Evolutionary conservation across 345 rosid genomes (phyloP), one percentile per base, ranked within the genome.

Genomic region (Boechera divaricarpa): DNA sequence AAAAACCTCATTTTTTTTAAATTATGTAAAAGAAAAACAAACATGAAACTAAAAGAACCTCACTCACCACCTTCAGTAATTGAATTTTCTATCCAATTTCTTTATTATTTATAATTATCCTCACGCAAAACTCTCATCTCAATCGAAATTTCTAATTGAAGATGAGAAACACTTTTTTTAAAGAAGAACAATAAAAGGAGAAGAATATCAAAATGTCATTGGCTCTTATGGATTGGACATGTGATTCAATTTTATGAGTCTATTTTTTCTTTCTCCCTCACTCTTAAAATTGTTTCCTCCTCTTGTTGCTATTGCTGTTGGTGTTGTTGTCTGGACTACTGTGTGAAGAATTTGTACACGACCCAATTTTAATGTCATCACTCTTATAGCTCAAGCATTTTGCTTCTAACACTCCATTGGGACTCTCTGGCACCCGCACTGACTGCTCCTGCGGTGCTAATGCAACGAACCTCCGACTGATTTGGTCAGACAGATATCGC

Each of bases 391-490:
- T 88, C 84, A 85, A 80, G 73, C 88, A 83, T 58, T 77, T 79
- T 31, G 83, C 86, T 61, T 86, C 92, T 82, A 88, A 57, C 63
- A 88, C 92, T 72, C 92, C 90, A 74, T 62, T 80, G 35, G 92
- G 90, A 73, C 86, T 84, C 29, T 77, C 83, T 0, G 87, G 88
- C 78, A 81, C 64, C 12, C 32, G 61, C 39, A 54, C 24, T 15
- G 70, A 42, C 58, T 63, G 13, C n/a, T 67, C 15, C 32, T 67
- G 15, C 72, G 16, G 7, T 9, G 21, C 61, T 53, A 33, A 13
- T 49, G 29, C 29, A n/a, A 42, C 57, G 8, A 11, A 28, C 54
- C 54, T 59, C 15, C 49, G 45, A 18, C 68, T 76, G 57, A 66
- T 70, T 59, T 75, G 57, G 79, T 78, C 63, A 59, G 82, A 26